Percentiles rank a stretch among this genome's conserved stretches.
phyloP scores from a whole-genome alignment of 371 early-diverging fungal genomes.

The Mortierella sp. region DNA sequence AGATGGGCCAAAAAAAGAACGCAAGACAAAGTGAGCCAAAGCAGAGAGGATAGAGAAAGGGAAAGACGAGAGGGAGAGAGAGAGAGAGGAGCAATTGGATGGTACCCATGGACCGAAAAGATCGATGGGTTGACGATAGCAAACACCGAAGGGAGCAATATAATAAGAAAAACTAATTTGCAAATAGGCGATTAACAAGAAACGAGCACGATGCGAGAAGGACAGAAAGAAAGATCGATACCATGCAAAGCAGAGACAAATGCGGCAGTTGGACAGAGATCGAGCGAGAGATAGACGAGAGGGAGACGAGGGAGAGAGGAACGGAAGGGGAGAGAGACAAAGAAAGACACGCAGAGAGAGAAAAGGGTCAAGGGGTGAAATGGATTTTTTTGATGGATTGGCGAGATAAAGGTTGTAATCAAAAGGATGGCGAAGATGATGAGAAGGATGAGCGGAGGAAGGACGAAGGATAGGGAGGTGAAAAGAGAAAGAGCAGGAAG shows the following conservation, averaged over 20 bases:
- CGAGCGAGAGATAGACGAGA: background rate
- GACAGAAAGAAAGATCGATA: background rate
- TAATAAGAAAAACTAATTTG: background rate
- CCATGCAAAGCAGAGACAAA: background rate
- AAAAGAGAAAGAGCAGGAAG: background rate
- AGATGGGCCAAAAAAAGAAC: conserved; percentile 7
- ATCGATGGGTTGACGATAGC: background rate
- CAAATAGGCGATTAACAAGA: background rate
- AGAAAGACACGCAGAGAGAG: background rate
- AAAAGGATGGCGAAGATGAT: too few relatives aligned
- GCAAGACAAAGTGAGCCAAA: background rate
- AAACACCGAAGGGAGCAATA: background rate
- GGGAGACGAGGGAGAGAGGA: background rate
- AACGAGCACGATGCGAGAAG: background rate
- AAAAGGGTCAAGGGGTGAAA: background rate
- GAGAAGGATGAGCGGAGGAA: too few relatives aligned
- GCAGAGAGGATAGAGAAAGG: background rate
- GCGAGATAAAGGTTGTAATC: too few relatives aligned
- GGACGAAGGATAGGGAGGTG: background rate
- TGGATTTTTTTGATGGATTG: too few relatives aligned
- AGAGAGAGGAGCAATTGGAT: background rate
- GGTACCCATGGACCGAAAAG: background rate
- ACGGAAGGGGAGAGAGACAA: background rate
- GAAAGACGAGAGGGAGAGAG: background rate
- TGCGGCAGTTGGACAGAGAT: background rate